phyloP scores from a whole-genome alignment of 2,329 filamentous ascomycete genomes.

The Pestalotiopsis sp. region DNA sequence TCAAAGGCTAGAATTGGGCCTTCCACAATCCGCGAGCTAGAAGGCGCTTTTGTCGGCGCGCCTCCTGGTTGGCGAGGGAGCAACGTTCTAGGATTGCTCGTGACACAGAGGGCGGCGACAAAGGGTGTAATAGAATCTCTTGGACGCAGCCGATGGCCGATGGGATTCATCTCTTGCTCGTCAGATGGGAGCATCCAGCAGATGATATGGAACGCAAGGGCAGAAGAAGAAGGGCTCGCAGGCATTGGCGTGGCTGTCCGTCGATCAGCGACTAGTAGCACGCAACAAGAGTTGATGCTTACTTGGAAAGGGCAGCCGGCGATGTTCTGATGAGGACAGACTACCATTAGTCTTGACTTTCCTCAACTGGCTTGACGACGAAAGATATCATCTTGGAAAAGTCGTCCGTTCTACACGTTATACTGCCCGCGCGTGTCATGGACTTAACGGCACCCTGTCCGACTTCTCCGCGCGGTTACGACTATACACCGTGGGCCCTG shows the following conservation, averaged over 20 bases:
- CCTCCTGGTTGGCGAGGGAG: constrained; percentile 71
- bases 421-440: not conserved
- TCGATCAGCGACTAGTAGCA: constrained; percentile 31
- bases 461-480: not conserved
- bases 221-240: constrained; percentile 63
- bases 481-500: constrained; percentile 3
- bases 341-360: not conserved
- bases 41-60: constrained; percentile 75
- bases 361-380: not conserved
- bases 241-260: constrained; percentile 55
- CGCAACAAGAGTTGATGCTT: constrained; percentile 45
- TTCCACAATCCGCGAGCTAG: constrained; percentile 70
- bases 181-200: constrained; percentile 61
- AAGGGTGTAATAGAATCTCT: constrained; percentile 77
- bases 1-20: constrained; percentile 47
- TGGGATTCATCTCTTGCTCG: constrained; percentile 70
- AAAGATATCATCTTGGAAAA: not conserved
- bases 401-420: not conserved
- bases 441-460: not conserved
- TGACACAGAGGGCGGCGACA: constrained; percentile 70
- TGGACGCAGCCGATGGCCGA: constrained; percentile 65
- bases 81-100: constrained; percentile 70
- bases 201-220: constrained; percentile 72
- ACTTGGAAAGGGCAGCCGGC: constrained; percentile 48
- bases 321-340: not conserved